Conservation (phyloP, 2,329 filamentous ascomycete species). For the Nemania sp. region DNA sequence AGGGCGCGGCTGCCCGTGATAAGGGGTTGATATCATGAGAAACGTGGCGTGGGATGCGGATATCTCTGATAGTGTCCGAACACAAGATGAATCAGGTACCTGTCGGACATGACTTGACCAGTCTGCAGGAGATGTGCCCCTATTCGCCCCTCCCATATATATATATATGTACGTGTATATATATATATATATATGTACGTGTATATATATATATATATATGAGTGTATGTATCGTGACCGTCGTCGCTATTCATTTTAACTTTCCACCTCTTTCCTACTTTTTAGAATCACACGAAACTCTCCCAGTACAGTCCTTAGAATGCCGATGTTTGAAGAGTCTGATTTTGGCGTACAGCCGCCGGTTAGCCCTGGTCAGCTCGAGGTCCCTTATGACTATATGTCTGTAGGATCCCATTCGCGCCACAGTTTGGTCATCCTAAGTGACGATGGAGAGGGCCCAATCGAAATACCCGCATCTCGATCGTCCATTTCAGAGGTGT, state of each 20-base stretch:
- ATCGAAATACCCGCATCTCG: constrained; percentile 73
- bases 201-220: constrained; percentile 17
- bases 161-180: too few species aligned
- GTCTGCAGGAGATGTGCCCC: constrained; percentile 2
- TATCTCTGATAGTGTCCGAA: background rate
- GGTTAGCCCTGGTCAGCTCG: constrained; percentile 28
- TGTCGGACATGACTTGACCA: constrained; percentile 8
- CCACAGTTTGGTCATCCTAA: constrained; percentile 46
- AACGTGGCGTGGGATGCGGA: background rate
- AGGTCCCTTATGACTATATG: constrained; percentile 11
- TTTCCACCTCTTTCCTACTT: constrained; percentile 3
- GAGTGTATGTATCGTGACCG: background rate
- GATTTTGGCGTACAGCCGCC: constrained; percentile 53
- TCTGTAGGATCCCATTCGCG: constrained; percentile 26
- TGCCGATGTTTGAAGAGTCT: constrained; percentile 64
- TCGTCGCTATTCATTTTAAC: constrained; percentile 1
- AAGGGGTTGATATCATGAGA: constrained; percentile 10
- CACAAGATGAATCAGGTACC: constrained; percentile 22
- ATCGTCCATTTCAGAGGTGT: constrained; percentile 69
- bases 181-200: constrained; percentile 17
- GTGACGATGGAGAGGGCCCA: constrained; percentile 52
- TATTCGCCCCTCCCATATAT: background rate
- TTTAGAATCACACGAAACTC: background rate
- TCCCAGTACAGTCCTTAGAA: constrained; percentile 43
- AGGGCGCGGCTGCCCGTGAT: constrained; percentile 2